Evolutionary conservation across 768 basidiomycete species (phyloP), one percentile per base, ranked within the genome.

Genomic region (Mycena leptocephala): DNA sequence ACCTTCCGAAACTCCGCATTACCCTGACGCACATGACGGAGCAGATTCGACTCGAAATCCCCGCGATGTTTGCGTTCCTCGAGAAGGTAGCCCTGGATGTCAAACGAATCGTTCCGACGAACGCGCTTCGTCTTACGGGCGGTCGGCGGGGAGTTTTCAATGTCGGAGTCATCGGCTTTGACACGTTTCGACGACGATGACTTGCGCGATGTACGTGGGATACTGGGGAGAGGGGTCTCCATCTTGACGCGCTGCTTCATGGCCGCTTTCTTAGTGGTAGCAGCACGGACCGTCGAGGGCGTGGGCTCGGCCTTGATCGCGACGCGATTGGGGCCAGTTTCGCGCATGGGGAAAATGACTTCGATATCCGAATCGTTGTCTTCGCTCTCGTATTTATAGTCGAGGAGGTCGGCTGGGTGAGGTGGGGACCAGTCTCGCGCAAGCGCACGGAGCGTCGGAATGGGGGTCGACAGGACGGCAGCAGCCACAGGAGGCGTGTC

Each of bases 61-160:
- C 7, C 20, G 0, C 48, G 65, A 7, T 33, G 28, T 76, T 10
- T 46, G 78, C 22, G 78, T 79, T 53, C 62, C 32, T 48, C 65
- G 9, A 53, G 28, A 10, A 66, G 22, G 22, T 5, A 43, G 13
- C 9, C n/a, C 41, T 46, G 4, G 7, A 41, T 6, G 48, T 66
- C 46, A 30, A 48, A 66, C 5, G 64, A 48, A 5, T 1, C 11
- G 46, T n/a, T 35, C 8, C 20, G 11, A 9, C 46, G 33, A 7
- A 53, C 48, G 8, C 46, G 33, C 33, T 66, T 66, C 0, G 65
- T 53, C 18, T 26, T 64, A 24, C 63, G 65, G 5, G 35, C 26
- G 3, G 37, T 30, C n/a, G 48, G 46, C 65, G 48, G 43, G 7
- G 30, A 22, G 48, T 53, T 66, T 18, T 66, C 33, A 32, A n/a